A percentile compares a stretch with the other conserved stretches of the same genome.
phyloP scores from a whole-genome alignment of 257 asterid genomes.

The Fraxinus cuspidata region DNA sequence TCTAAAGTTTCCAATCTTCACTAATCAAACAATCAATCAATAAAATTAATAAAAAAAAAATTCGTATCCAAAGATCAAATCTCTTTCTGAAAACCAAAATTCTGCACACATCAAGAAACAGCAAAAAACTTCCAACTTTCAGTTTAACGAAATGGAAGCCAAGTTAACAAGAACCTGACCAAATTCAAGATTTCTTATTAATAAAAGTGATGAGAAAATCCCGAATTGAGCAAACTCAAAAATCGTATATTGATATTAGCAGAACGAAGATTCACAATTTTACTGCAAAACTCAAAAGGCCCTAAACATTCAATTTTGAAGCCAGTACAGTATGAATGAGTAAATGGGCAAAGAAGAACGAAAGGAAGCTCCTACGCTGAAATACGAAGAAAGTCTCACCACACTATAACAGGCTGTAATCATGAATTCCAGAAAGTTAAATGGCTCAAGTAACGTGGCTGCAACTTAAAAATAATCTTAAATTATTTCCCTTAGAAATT shows the following conservation, averaged over 20 bases:
- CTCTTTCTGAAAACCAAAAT: constrained; percentile 15
- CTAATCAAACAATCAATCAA: neutral
- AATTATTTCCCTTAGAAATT: too few relatives aligned
- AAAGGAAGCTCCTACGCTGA: neutral
- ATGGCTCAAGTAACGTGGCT: too few relatives aligned
- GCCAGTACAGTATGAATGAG: constrained; percentile 24
- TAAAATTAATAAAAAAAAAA: constrained; percentile 25
- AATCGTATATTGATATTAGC: neutral
- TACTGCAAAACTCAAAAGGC: neutral
- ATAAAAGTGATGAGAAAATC: constrained; percentile 11
- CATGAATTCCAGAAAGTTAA: constrained; percentile 27
- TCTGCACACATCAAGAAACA: constrained; percentile 16
- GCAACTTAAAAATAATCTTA: too few relatives aligned
- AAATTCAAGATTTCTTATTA: constrained; percentile 23
- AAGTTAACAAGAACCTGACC: constrained; percentile 14
- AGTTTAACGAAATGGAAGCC: constrained; percentile 17
- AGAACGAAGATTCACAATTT: constrained; percentile 21
- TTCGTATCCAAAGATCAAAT: constrained; percentile 1
- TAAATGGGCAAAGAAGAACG: neutral
- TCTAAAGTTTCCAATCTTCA: constrained; percentile 14
- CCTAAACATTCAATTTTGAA: constrained; percentile 24
- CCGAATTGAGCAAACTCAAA: constrained; percentile 12
- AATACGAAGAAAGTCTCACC: constrained; percentile 27
- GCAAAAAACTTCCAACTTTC: neutral
- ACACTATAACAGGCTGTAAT: constrained; percentile 32